These are phyloP conservation scores for Gnomoniopsis smithogilvyi DNA, from an alignment of 2,329 filamentous ascomycete species.

Conservation along the genomic window DNA sequence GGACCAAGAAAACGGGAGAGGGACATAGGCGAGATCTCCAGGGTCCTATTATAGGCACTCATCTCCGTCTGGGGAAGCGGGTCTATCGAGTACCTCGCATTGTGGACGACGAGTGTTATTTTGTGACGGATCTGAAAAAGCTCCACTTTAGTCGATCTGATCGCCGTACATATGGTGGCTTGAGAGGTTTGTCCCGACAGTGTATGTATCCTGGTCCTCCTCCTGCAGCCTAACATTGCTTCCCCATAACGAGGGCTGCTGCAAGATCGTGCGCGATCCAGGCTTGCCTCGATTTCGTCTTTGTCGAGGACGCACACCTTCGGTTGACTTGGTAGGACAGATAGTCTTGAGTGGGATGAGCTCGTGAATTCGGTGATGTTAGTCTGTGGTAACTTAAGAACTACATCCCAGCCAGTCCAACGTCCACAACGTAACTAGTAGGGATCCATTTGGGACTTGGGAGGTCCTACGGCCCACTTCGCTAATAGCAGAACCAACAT, in stretches of 20 bases:
- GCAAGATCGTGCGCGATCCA: constrained; percentile 1
- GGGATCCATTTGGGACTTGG: background rate
- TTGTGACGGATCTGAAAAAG: constrained; percentile 13
- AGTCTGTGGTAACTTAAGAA: background rate
- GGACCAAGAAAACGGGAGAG: constrained; percentile 2
- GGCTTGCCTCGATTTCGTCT: background rate
- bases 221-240: background rate
- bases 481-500: background rate
- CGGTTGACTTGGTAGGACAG: background rate
- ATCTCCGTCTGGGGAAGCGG: constrained; percentile 7
- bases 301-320: background rate
- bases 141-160: constrained; percentile 5
- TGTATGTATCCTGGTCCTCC: constrained; percentile 10
- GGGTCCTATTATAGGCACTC: constrained; percentile 8
- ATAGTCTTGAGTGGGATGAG: background rate
- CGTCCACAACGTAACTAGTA: constrained; percentile 3
- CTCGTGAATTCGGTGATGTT: background rate
- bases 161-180: constrained; percentile 6
- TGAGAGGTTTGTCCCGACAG: constrained; percentile 6
- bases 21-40: constrained; percentile 12
- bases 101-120: constrained; percentile 7
- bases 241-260: background rate
- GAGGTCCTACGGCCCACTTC: background rate
- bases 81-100: background rate
- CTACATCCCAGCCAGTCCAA: background rate